Percentiles rank a stretch among this genome's conserved stretches.
Conservation (phyloP, 2,329 filamentous ascomycete genomes). For the Neopestalotiopsis clavispora region DNA sequence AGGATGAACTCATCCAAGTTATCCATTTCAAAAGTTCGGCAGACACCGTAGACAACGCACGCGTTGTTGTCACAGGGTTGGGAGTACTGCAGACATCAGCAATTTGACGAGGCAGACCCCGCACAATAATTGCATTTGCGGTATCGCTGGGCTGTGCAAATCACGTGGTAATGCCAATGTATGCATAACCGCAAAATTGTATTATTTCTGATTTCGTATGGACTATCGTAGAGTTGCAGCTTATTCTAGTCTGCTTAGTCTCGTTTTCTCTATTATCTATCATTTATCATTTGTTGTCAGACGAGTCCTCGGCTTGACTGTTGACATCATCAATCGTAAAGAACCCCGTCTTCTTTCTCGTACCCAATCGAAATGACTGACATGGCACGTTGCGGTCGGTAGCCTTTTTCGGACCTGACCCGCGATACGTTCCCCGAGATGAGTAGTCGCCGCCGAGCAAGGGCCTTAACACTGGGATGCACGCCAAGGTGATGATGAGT, state of each 20-base stretch:
- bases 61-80: too few species aligned
- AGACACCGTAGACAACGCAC: too few species aligned
- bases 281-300: not conserved
- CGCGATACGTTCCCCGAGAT: not conserved
- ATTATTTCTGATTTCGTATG: too few species aligned
- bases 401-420: not conserved
- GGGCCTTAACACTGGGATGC: conserved; percentile 16
- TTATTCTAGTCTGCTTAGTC: too few species aligned
- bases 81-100: too few species aligned
- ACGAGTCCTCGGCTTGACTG: not conserved
- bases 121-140: not conserved
- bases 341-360: not conserved
- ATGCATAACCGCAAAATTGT: too few species aligned
- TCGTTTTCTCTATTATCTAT: not conserved
- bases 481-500: conserved; percentile 16
- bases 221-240: too few species aligned
- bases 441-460: conserved; percentile 3
- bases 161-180: not conserved
- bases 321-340: not conserved
- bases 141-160: not conserved
- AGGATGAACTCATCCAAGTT: too few species aligned
- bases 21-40: too few species aligned
- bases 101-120: too few species aligned
- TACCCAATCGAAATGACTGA: not conserved
- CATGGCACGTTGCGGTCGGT: not conserved